Evolutionary conservation across 2,329 filamentous ascomycete genomes (phyloP).

Genomic region (Exophiala lecanii-corni): DNA sequence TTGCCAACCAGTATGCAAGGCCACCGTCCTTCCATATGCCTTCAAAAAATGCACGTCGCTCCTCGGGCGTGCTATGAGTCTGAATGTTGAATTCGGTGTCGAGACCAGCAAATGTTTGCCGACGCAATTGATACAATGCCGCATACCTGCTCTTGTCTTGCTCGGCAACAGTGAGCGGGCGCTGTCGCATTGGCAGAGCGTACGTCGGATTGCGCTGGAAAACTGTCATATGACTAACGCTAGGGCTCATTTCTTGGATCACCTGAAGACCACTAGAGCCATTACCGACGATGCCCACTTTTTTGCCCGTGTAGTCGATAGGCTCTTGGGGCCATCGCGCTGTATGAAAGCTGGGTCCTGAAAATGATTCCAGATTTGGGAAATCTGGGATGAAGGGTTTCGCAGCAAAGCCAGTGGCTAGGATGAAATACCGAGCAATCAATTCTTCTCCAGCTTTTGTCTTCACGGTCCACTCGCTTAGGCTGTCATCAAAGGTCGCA

Average conservation of each 20-base stretch:
- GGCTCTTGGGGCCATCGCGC: constrained; percentile 56
- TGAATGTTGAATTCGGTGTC: too few relatives aligned
- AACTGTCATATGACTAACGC: constrained; percentile 45
- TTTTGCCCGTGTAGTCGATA: constrained; percentile 54
- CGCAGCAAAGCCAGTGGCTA: constrained; percentile 44
- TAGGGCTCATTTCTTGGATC: constrained; percentile 55
- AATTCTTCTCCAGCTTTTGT: background rate
- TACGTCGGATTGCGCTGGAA: constrained; percentile 63
- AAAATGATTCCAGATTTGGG: constrained; percentile 54
- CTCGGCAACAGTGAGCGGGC: constrained; percentile 46
- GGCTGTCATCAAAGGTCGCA: background rate
- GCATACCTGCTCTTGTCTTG: constrained; percentile 21
- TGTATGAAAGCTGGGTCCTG: constrained; percentile 56
- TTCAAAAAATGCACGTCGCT: constrained; percentile 44
- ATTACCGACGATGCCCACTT: constrained; percentile 59
- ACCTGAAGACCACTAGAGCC: constrained; percentile 61
- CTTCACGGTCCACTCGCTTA: background rate
- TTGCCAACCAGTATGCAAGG: constrained; percentile 48
- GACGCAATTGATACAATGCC: background rate
- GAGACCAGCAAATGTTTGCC: background rate
- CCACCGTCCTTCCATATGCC: constrained; percentile 48
- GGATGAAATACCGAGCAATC: constrained; percentile 27
- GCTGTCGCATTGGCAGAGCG: constrained; percentile 57
- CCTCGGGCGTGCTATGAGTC: constrained; percentile 1
- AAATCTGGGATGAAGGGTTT: constrained; percentile 58